phyloP scores from a whole-genome alignment of 768 basidiomycete genomes.

The Podaxis sp. region DNA sequence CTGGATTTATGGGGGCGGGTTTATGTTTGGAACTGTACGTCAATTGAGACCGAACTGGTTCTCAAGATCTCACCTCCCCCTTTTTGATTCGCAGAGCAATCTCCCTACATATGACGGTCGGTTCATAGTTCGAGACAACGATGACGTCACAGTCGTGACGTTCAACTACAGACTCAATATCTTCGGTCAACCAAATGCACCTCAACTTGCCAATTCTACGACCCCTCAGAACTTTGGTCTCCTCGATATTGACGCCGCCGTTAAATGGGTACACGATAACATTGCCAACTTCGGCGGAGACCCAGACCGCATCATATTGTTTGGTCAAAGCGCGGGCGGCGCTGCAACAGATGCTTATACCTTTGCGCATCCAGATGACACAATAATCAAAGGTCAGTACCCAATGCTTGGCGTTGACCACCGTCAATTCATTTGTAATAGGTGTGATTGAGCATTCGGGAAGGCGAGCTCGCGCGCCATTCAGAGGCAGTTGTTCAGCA shows the following conservation, averaged over 20 bases:
- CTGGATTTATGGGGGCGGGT: slow-evolving; percentile 38
- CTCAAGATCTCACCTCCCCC: not conserved
- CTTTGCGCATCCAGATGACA: slow-evolving; percentile 34
- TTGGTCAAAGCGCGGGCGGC: slow-evolving; percentile 39
- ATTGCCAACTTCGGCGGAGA: slow-evolving; percentile 46
- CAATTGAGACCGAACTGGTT: not conserved
- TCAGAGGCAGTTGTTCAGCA: not conserved
- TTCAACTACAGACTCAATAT: slow-evolving; percentile 42
- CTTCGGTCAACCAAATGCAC: slow-evolving; percentile 40
- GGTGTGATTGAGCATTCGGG: slow-evolving; percentile 38
- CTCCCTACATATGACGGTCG: slow-evolving; percentile 27
- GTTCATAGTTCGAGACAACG: slow-evolving; percentile 32
- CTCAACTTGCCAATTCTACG: slow-evolving; percentile 29
- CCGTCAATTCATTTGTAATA: slow-evolving; percentile 1
- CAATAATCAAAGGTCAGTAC: slow-evolving; percentile 25
- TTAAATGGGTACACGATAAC: slow-evolving; percentile 48
- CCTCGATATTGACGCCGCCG: slow-evolving; percentile 38
- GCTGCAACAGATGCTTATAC: slow-evolving; percentile 34
- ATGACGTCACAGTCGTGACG: slow-evolving; percentile 35
- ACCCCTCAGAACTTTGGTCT: slow-evolving; percentile 39
- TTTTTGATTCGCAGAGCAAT: slow-evolving; percentile 26
- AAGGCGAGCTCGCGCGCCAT: slow-evolving; percentile 24
- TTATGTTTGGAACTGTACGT: slow-evolving; percentile 34
- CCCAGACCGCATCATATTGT: slow-evolving; percentile 35
- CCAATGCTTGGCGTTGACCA: not conserved